Conservation (phyloP, 139 green algal species). For the Gonium pectorale region DNA sequence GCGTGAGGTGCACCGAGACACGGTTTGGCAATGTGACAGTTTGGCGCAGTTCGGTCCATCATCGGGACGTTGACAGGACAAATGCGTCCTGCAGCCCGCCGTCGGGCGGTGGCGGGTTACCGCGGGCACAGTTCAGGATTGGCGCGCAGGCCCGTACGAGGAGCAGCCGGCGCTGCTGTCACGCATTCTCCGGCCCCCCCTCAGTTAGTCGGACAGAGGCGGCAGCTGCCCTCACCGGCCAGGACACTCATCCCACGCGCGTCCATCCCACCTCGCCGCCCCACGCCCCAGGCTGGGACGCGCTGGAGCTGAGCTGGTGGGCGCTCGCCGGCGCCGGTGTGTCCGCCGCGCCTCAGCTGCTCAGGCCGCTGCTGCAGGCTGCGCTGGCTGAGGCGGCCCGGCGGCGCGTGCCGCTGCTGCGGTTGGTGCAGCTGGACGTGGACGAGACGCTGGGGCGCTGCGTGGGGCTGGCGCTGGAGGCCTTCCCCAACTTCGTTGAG, state of each 20-base stretch:
- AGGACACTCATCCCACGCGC: too few relatives aligned
- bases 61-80: too few relatives aligned
- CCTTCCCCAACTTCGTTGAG: constrained; percentile 10
- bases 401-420: not conserved
- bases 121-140: too few relatives aligned
- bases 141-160: too few relatives aligned
- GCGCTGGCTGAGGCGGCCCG: constrained; percentile 44
- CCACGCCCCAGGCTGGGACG: constrained; percentile 33
- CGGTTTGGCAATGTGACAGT: not conserved
- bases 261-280: not conserved
- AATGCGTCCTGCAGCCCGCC: too few relatives aligned
- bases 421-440: constrained; percentile 35
- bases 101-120: too few relatives aligned
- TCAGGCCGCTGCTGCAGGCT: constrained; percentile 47
- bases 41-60: too few relatives aligned
- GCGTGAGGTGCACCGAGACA: not conserved
- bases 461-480: constrained; percentile 32
- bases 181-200: too few relatives aligned
- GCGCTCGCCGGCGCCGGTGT: constrained; percentile 28
- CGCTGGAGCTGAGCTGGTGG: constrained; percentile 36
- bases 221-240: not conserved
- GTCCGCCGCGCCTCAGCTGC: not conserved
- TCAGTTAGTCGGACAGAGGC: not conserved
- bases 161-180: too few relatives aligned
- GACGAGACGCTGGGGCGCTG: constrained; percentile 33